Base-by-base conservation (phyloP, 2,329 filamentous ascomycete species). In the Aspergillus glaucus region DNA sequence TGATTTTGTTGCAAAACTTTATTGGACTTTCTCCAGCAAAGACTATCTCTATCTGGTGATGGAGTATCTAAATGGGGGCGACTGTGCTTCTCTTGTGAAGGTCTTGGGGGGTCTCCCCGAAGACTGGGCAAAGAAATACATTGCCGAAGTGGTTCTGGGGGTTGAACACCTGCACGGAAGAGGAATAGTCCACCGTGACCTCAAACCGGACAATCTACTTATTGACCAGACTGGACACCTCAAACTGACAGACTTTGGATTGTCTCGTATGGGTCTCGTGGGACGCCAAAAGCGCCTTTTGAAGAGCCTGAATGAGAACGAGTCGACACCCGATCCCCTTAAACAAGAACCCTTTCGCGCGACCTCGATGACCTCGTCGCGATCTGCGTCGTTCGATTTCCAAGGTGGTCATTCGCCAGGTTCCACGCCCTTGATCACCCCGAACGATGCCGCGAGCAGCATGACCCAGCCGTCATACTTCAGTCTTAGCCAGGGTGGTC, bases 1-100 rank as follows among this genome's bases (percentile, higher is more conserved):
- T 67, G 93, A 98, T 51, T 98, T 98, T 66, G 93, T 98, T 50
- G 93, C 93, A 22, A 98, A 98, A 73, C 79, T 98, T 10, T 98
- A 97, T 73, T 98, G 94, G 94, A 98, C 93, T 0, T 98, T 98
- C 64, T 95, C 93, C 3, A 98, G 92, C 77, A 98, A 98, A 65
- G 93, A 98, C 64, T 98, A 96, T 64, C 82, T 98, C 21, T 98
- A 97, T 65, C 78, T 98, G 50, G 93, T 98, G 21, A 98, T 98
- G 93, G 93, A 98, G 65, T 98, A 98, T 70, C 78, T 98, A 50
- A 98, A 97, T 59, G 93, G 93, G 32, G 93, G 93, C 42, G 93
- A 98, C 63, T 98, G 92, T 65, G 93, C 94, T 44, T 95, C 93
- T 5, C 77, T 98, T 46, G 93, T 97, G 73, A 98, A 97, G 66